A percentile compares a stretch with the other conserved stretches of the same genome.
Evolutionary conservation across 441 rosid species (phyloP).

Genomic region (Erodium moschatum): DNA sequence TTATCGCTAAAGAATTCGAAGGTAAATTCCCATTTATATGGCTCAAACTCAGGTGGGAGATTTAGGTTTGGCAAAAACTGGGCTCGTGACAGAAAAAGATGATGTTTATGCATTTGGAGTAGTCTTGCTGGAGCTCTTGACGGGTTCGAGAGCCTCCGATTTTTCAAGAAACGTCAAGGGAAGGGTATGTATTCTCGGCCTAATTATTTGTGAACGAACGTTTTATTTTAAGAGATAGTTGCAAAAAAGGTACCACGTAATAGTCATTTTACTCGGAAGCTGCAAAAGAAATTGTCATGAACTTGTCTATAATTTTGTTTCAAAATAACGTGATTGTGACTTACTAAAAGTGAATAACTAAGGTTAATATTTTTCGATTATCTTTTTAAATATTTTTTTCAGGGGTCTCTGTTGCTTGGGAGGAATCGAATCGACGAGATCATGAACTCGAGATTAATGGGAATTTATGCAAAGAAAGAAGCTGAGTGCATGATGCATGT

Average conservation of each 20-base stretch:
- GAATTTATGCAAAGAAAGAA: constrained; percentile 27
- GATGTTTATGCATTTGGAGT: constrained; percentile 52
- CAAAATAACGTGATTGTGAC: too few species aligned
- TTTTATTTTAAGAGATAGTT: too few species aligned
- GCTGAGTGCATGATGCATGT: constrained; percentile 38
- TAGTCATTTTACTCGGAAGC: too few species aligned
- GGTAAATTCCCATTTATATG: too few species aligned
- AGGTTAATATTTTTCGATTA: too few species aligned
- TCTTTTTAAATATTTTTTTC: constrained; percentile 2
- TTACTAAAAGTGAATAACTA: too few species aligned
- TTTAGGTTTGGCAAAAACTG: constrained; percentile 44
- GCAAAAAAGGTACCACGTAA: too few species aligned
- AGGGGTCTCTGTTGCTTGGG: constrained; percentile 35
- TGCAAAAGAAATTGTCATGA: too few species aligned
- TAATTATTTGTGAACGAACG: not conserved
- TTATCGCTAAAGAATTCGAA: too few species aligned
- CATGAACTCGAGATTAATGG: constrained; percentile 31
- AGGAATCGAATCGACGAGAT: constrained; percentile 26
- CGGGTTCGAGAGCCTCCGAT: constrained; percentile 37
- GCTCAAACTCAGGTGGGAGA: constrained; percentile 39
- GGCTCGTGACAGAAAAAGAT: constrained; percentile 43
- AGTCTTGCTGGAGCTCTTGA: constrained; percentile 39
- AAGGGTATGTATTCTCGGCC: constrained; percentile 27
- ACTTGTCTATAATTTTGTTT: too few species aligned
- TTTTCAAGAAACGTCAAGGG: constrained; percentile 36